Evolutionary conservation across 1,139 yeast species (phyloP).

Genomic region (Geotrichum citri-aurantii): DNA sequence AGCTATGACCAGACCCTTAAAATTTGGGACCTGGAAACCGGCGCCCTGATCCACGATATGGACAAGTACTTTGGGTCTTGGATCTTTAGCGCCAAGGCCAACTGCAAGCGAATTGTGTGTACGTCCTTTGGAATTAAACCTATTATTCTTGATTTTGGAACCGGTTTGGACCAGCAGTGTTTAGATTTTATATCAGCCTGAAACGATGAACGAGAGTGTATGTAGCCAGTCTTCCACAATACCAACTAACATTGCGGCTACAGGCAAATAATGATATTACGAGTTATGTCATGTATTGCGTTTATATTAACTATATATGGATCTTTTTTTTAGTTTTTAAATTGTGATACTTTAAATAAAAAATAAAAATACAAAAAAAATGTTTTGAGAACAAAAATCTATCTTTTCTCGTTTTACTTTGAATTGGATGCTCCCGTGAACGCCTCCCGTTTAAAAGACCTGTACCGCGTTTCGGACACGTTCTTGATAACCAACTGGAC

Average conservation of each 20-base stretch:
- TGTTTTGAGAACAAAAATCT: neutral
- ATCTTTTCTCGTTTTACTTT: neutral
- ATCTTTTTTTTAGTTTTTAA: neutral
- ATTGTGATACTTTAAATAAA: neutral
- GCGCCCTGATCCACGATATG: conserved; percentile 27
- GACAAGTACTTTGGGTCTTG: conserved; percentile 35
- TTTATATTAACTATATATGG: neutral
- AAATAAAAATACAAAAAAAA: neutral
- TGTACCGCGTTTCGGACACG: conserved; percentile 28
- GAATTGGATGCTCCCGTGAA: conserved; percentile 23
- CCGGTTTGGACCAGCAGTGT: conserved; percentile 27
- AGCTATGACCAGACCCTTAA: conserved; percentile 38
- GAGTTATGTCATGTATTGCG: neutral
- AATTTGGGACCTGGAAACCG: conserved; percentile 35
- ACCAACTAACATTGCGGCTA: neutral
- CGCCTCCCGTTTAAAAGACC: conserved; percentile 24
- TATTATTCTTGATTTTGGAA: conserved; percentile 33
- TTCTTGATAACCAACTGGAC: conserved; percentile 39
- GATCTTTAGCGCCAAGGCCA: conserved; percentile 35
- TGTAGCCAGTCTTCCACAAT: no score
- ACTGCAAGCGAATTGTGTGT: conserved; percentile 30
- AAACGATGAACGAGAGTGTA: neutral
- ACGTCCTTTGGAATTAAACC: conserved; percentile 35
- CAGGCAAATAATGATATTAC: neutral
- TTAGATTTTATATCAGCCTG: conserved; percentile 22